phyloP scores from a whole-genome alignment of 345 rosid species.

The Gossypium australe region DNA sequence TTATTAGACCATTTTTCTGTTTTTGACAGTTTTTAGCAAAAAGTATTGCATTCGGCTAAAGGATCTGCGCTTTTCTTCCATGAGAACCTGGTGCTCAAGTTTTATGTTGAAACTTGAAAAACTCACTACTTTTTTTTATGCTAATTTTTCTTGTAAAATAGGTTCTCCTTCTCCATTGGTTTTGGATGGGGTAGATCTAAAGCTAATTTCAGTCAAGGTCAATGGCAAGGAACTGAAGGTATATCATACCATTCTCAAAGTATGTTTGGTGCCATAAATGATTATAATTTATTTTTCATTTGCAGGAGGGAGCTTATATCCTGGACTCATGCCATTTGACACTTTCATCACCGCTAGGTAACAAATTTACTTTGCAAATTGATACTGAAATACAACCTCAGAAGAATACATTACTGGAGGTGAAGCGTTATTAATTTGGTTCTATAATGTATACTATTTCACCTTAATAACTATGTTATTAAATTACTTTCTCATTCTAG shows the following conservation, averaged over 20 bases:
- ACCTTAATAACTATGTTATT: neutral
- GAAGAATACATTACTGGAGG: conserved; percentile 89
- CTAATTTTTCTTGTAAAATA: conserved; percentile 24
- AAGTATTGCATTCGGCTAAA: neutral
- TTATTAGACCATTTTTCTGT: neutral
- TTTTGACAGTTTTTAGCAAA: neutral
- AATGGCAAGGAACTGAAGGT: conserved; percentile 67
- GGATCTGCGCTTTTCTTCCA: neutral
- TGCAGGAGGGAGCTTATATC: conserved; percentile 58
- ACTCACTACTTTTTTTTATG: neutral
- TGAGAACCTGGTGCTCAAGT: neutral
- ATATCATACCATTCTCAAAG: conserved; percentile 9
- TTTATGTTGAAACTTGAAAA: neutral
- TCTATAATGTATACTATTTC: neutral
- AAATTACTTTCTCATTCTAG: conserved; percentile 27
- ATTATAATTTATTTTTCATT: neutral
- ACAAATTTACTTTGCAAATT: conserved; percentile 67
- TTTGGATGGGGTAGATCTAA: conserved; percentile 76
- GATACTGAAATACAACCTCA: conserved; percentile 82
- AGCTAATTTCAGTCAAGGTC: conserved; percentile 73
- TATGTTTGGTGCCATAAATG: neutral
- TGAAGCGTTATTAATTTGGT: conserved; percentile 19
- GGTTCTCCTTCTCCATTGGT: conserved; percentile 72
- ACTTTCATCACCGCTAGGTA: conserved; percentile 55
- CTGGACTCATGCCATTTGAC: conserved; percentile 67